A percentile compares a stretch with the other conserved stretches of the same genome.
phyloP scores from a whole-genome alignment of 345 rosid genomes.

The Salix viminalis region DNA sequence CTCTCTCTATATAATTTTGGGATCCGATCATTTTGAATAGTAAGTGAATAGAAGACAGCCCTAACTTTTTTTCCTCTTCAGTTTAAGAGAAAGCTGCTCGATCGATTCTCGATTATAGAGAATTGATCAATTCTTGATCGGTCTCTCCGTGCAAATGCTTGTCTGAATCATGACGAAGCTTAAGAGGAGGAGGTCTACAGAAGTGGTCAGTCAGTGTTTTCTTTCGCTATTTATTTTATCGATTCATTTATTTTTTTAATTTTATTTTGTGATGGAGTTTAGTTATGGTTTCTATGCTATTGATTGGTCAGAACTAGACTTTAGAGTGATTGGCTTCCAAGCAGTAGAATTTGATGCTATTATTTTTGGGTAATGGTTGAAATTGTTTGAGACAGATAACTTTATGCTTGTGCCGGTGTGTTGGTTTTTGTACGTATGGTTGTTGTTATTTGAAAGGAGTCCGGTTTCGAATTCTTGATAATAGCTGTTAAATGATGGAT shows the following conservation, averaged over 20 bases:
- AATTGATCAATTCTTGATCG: slow-evolving; percentile 43
- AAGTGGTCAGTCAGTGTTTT: slow-evolving; percentile 62
- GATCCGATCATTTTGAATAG: slow-evolving; percentile 32
- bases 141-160: slow-evolving; percentile 39
- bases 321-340: neutral
- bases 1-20: neutral
- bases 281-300: neutral
- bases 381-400: too few species aligned
- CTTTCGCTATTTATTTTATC: neutral
- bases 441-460: too few species aligned
- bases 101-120: slow-evolving; percentile 51
- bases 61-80: slow-evolving; percentile 6
- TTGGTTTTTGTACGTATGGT: too few species aligned
- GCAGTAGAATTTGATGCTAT: neutral
- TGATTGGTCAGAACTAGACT: neutral
- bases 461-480: too few species aligned
- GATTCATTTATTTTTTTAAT: neutral
- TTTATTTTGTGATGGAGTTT: too few species aligned
- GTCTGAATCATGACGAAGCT: slow-evolving; percentile 66
- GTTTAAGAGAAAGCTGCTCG: slow-evolving; percentile 15
- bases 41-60: slow-evolving; percentile 21
- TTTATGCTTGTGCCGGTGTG: too few species aligned
- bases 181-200: slow-evolving; percentile 63
- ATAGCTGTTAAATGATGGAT: too few species aligned
- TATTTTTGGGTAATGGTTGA: too few species aligned